A percentile compares a stretch with the other conserved stretches of the same genome.
These are phyloP conservation scores for Pleoardoris graminearum DNA, from an alignment of 2,329 filamentous ascomycete genomes.

Conservation along the genomic window DNA sequence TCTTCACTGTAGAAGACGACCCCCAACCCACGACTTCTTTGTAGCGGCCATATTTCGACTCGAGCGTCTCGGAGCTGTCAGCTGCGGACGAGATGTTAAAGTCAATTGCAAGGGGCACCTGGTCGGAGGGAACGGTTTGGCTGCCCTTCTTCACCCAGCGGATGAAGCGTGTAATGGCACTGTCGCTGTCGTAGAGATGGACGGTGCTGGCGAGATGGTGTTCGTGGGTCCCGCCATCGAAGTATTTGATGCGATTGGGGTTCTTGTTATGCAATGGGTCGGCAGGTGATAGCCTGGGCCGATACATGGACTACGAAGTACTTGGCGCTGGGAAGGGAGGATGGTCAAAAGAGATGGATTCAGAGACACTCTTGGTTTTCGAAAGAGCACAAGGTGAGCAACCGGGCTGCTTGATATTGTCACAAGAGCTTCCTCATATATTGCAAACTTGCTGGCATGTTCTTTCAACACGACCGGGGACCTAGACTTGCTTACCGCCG, in stretches of 20 bases:
- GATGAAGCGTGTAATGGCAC: conserved; percentile 85
- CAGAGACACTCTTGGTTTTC: no score
- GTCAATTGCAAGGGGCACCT: conserved; percentile 93
- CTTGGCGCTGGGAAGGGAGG: no score
- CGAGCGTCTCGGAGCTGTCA: conserved; percentile 75
- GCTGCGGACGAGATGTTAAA: conserved; percentile 83
- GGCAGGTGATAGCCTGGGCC: neutral
- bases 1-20: conserved; percentile 94
- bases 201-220: conserved; percentile 88
- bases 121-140: conserved; percentile 76
- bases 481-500: neutral
- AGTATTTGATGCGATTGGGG: neutral
- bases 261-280: neutral
- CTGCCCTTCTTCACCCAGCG: conserved; percentile 77
- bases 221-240: conserved; percentile 71
- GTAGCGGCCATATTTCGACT: conserved; percentile 98
- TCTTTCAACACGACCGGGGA: neutral
- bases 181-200: conserved; percentile 90
- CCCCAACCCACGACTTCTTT: conserved; percentile 95
- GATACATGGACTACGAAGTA: neutral
- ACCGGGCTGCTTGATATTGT: no score
- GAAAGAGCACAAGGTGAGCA: no score
- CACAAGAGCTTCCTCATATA: no score
- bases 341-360: no score
- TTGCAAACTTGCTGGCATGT: neutral